These are phyloP conservation scores for Emmonsia crescens DNA, from an alignment of 2,329 filamentous ascomycete genomes.

Conservation along the genomic window DNA sequence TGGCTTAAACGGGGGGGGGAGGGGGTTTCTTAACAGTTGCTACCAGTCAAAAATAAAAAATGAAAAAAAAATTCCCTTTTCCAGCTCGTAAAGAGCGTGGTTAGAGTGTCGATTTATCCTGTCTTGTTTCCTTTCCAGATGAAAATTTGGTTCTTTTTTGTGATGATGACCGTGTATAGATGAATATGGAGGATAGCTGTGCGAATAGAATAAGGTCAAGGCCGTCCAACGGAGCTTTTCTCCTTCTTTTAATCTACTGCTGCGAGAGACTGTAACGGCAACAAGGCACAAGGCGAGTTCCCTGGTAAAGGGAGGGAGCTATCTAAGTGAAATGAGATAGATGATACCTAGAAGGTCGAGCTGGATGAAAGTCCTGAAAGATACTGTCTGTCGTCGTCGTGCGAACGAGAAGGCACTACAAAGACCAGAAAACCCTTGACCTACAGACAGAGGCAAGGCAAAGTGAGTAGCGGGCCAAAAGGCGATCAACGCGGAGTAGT, in stretches of 20 bases:
- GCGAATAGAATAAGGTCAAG: background rate
- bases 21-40: background rate
- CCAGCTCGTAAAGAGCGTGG: background rate
- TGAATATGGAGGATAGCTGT: background rate
- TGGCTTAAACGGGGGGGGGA: slow-evolving; percentile 28
- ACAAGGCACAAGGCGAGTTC: background rate
- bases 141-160: background rate
- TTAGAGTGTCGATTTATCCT: background rate
- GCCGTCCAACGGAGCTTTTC: background rate
- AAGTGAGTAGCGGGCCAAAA: background rate
- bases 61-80: background rate
- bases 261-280: background rate
- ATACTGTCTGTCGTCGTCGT: background rate
- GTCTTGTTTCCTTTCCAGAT: background rate
- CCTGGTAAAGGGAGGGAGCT: background rate
- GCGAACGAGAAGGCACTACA: slow-evolving; percentile 5
- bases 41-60: slow-evolving; percentile 6
- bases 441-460: background rate
- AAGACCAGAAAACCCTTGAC: background rate
- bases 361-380: background rate
- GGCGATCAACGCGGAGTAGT: background rate
- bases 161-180: background rate
- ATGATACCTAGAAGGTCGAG: background rate
- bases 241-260: background rate
- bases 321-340: background rate